Evolutionary conservation across 306 rosid genomes (phyloP).

Genomic region (Dalbergia cultrata): DNA sequence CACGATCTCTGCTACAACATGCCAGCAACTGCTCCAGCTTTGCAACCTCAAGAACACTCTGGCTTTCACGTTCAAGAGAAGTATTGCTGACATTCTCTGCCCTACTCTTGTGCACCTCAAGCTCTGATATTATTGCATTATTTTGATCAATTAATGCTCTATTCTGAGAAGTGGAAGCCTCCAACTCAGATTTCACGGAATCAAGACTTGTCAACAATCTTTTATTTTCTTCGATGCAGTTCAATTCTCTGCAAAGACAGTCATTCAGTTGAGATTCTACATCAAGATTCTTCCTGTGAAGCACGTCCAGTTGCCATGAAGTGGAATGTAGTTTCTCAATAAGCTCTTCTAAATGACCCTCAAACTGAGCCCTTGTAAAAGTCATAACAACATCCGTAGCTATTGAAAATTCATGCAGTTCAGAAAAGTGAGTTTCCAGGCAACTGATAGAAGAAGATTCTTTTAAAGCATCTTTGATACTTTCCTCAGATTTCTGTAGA

Average conservation of each 20-base stretch:
- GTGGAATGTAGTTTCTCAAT: conserved; percentile 58
- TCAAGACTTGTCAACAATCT: conserved; percentile 65
- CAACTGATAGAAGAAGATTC: conserved; percentile 60
- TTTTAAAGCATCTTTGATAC: conserved; percentile 55
- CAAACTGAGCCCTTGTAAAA: conserved; percentile 73
- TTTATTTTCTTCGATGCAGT: conserved; percentile 70
- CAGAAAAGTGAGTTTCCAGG: conserved; percentile 69
- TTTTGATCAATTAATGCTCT: conserved; percentile 65
- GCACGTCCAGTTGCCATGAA: conserved; percentile 58
- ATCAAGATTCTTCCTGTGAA: conserved; percentile 61
- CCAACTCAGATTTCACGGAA: conserved; percentile 68
- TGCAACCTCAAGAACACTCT: conserved; percentile 64
- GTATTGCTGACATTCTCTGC: conserved; percentile 54
- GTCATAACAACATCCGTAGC: conserved; percentile 67
- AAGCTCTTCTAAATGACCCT: conserved; percentile 62
- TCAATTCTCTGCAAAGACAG: conserved; percentile 65
- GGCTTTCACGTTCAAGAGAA: conserved; percentile 46
- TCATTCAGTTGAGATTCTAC: conserved; percentile 60
- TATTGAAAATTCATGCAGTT: conserved; percentile 65
- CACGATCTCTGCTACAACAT: conserved; percentile 65
- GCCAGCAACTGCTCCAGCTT: conserved; percentile 67
- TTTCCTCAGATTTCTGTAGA: conserved; percentile 64
- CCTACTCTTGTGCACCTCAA: conserved; percentile 58
- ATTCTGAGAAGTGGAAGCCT: conserved; percentile 59
- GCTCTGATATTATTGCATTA: conserved; percentile 51